These are phyloP conservation scores for Cutaneotrichosporon mucoides DNA, from an alignment of 1,284 basidiomycete species.

Conservation along the genomic window DNA sequence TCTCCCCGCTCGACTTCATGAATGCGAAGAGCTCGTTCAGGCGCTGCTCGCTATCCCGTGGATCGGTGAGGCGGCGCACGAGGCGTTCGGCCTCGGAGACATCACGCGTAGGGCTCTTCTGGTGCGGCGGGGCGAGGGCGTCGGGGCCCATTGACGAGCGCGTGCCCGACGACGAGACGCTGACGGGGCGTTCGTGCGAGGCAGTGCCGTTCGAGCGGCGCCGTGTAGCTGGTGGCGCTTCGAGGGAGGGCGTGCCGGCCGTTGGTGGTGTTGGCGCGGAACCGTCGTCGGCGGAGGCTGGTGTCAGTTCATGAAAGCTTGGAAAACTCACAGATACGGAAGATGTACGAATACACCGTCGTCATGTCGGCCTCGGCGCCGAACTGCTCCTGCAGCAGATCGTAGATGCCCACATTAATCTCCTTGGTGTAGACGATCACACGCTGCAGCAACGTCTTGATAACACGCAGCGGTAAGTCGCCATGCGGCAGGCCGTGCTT, in stretches of 20 bases:
- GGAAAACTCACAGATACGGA: constrained; percentile 69
- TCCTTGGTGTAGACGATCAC: constrained; percentile 57
- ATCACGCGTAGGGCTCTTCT: constrained; percentile 53
- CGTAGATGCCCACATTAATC: constrained; percentile 39
- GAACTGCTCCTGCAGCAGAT: constrained; percentile 44
- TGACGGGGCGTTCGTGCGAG: constrained; percentile 23
- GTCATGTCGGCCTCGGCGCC: constrained; percentile 50
- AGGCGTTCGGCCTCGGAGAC: constrained; percentile 36
- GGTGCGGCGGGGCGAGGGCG: not conserved
- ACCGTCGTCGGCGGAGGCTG: constrained; percentile 65
- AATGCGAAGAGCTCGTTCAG: constrained; percentile 96
- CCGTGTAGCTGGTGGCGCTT: constrained; percentile 1
- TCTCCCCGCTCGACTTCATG: constrained; percentile 85
- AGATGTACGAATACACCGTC: constrained; percentile 50
- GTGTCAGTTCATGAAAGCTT: constrained; percentile 30
- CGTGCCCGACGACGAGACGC: constrained; percentile 37
- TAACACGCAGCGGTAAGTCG: constrained; percentile 93
- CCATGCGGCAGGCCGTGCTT: constrained; percentile 87
- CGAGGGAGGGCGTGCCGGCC: not conserved
- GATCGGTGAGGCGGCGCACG: constrained; percentile 65
- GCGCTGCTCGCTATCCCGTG: constrained; percentile 79
- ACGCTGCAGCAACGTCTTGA: constrained; percentile 96
- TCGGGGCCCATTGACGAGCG: constrained; percentile 9
- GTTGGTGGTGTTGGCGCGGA: constrained; percentile 56
- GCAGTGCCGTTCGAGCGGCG: constrained; percentile 4